A percentile compares a stretch with the other conserved stretches of the same genome.
phyloP scores from a whole-genome alignment of 1,284 basidiomycete species.

The Puccinia sorghi region DNA sequence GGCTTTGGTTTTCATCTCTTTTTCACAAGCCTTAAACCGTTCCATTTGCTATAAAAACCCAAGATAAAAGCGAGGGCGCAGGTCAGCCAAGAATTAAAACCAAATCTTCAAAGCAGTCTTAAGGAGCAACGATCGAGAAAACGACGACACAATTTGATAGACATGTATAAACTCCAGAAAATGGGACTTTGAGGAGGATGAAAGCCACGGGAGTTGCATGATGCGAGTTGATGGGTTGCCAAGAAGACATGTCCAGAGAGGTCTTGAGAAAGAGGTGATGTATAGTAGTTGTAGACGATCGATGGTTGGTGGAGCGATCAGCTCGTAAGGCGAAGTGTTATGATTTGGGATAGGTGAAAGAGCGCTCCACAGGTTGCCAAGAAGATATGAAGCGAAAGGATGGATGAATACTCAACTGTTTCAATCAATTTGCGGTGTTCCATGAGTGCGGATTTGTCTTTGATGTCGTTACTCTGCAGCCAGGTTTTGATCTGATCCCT shows the following conservation, averaged over 20 bases:
- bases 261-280: constrained; percentile 1
- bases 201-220: neutral
- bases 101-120: neutral
- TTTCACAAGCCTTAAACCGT: constrained; percentile 99
- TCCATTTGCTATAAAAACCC: constrained; percentile 88
- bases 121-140: neutral
- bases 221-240: neutral
- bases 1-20: constrained; percentile 99
- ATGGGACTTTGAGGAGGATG: neutral
- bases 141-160: neutral
- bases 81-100: constrained; percentile 42
- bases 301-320: neutral
- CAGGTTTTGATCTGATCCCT: constrained; percentile 99
- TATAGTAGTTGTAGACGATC: neutral
- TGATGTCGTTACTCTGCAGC: constrained; percentile 97
- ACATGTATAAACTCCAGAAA: neutral
- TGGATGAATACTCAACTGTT: constrained; percentile 66
- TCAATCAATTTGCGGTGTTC: constrained; percentile 96
- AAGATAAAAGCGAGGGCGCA: constrained; percentile 50
- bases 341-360: neutral
- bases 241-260: neutral
- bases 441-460: constrained; percentile 91
- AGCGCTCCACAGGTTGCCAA: neutral
- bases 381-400: neutral
- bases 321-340: neutral